Evolutionary conservation across 163 green algal species (phyloP), one percentile per base, ranked within the genome.

Genomic region (Picocystis sp.): DNA sequence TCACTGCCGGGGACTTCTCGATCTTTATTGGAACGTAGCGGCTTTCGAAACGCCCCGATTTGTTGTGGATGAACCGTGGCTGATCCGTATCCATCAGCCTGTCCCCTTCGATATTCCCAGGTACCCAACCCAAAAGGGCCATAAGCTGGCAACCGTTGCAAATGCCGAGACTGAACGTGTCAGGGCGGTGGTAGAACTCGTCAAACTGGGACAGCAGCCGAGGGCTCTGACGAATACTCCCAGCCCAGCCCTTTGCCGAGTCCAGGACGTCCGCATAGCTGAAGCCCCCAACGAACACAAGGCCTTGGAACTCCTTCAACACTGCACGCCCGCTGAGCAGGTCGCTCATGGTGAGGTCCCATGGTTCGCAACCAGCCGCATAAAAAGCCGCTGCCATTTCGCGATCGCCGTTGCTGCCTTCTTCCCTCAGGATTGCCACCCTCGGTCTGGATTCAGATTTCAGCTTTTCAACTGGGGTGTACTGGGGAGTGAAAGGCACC

Each of bases 101-200:
- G 14, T 12, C 56, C n/a, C 47, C 49, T 22, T 23, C 55, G 17
- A 55, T 69, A 14, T 69, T 71, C 13, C 73, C 78, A 1, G 83
- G 83, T 64, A 97, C 87, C 84, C 84, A 97, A 48, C 89, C 89
- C 45, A 98, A 79, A 54, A 98, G 76, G 17, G 89, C 89, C 89
- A 96, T 94, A n/a, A 98, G 77, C 79, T 98, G 89, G 75, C 89
- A 97, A 33, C 89, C 89, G 70, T 98, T 98, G 81, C 89, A 98
- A 23, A 98, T 71, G 54, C 89, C 89, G 42, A 98, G 75, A 45
- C 77, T 92, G 67, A 88, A 97, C 43, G 89, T 97, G 77, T 97
- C 86, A 9, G 61, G 24, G 49, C 89, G 71, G 24, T 70, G 53
- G 58, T 86, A 87, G 63, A 93, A 93, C 11, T 29, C 57, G 35